phyloP scores from a whole-genome alignment of 331 rosid genomes.

The Saraca asoca region DNA sequence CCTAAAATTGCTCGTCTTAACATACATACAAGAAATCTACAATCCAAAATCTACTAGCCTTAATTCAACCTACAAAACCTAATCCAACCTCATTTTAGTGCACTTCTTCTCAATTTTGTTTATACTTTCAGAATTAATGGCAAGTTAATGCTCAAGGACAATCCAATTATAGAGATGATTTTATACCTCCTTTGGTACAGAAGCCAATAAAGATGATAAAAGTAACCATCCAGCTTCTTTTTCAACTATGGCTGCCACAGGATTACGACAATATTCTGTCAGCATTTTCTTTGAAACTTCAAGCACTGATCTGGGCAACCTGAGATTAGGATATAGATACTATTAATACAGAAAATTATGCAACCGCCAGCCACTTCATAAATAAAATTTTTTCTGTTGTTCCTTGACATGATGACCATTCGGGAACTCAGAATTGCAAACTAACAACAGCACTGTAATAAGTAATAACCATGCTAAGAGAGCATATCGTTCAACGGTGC shows the following conservation, averaged over 20 bases:
- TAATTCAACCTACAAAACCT: no score
- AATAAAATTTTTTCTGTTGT: conserved; percentile 3
- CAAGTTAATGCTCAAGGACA: conserved; percentile 22
- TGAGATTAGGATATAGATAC: conserved; percentile 39
- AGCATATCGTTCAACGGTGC: conserved; percentile 16
- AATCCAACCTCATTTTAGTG: not conserved
- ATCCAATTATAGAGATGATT: conserved; percentile 18
- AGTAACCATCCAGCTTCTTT: conserved; percentile 99
- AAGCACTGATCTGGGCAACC: conserved; percentile 83
- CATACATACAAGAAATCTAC: no score
- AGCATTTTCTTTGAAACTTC: conserved; percentile 89
- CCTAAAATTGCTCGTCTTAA: no score
- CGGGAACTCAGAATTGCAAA: conserved; percentile 24
- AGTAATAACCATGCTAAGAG: conserved; percentile 17
- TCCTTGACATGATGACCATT: conserved; percentile 9
- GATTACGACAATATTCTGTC: conserved; percentile 72
- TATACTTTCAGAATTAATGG: conserved; percentile 3
- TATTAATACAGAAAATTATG: no score
- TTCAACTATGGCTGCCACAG: conserved; percentile 71
- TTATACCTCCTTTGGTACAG: conserved; percentile 87
- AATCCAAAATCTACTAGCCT: no score
- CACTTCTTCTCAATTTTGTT: not conserved
- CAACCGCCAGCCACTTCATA: no score
- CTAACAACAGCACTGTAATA: not conserved
- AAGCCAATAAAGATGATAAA: conserved; percentile 81